These are phyloP conservation scores for Rhododendron williamsianum DNA, from an alignment of 148 eudicot genomes.

Conservation along the genomic window DNA sequence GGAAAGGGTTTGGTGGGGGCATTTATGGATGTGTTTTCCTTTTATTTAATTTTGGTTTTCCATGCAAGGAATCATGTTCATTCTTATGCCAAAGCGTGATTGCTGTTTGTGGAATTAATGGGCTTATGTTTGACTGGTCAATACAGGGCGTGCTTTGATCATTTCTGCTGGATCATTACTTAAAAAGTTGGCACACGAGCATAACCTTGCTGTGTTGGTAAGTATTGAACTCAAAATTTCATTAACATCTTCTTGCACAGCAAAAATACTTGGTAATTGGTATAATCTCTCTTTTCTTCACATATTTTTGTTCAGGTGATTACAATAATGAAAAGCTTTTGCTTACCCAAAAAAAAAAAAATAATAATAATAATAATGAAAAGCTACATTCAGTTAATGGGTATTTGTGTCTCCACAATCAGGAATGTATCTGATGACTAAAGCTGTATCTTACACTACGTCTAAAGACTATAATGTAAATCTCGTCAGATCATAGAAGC, in stretches of 20 bases:
- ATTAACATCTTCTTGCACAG: not conserved
- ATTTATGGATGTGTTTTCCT: not conserved
- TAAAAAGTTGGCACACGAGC: slow-evolving; percentile 72
- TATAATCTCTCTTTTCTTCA: not conserved
- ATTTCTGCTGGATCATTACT: slow-evolving; percentile 65
- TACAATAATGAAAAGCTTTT: not conserved
- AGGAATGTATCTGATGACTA: not conserved
- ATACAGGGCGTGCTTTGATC: slow-evolving; percentile 83
- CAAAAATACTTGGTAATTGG: not conserved
- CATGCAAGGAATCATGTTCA: not conserved
- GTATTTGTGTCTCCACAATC: not conserved
- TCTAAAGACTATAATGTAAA: not conserved
- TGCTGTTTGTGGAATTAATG: not conserved
- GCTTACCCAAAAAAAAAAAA: too few relatives aligned
- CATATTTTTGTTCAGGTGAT: not conserved
- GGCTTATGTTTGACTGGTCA: slow-evolving; percentile 16
- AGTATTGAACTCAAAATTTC: slow-evolving; percentile 17
- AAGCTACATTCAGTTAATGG: not conserved
- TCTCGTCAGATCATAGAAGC: not conserved
- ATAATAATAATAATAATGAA: too few relatives aligned
- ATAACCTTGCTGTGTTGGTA: slow-evolving; percentile 64
- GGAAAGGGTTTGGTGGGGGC: not conserved
- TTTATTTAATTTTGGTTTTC: not conserved
- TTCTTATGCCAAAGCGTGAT: not conserved
- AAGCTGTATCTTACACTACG: not conserved